phyloP scores from a whole-genome alignment of 257 asterid genomes.

The Leonotis leonurus region DNA sequence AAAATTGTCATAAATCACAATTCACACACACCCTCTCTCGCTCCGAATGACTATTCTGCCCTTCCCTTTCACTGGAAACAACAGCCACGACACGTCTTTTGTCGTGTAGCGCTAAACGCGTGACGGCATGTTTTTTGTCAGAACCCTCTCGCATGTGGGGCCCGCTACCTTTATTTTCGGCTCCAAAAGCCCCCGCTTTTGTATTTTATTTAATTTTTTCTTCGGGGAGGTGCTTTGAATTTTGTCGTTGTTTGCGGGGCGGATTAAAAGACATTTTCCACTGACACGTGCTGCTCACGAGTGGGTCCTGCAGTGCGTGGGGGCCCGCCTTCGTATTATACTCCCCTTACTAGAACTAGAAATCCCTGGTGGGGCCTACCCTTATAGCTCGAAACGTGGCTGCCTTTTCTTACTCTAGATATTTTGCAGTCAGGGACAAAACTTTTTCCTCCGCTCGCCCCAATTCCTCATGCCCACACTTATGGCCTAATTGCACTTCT shows the following conservation, averaged over 20 bases:
- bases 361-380: slow-evolving; percentile 12
- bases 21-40: too few relatives aligned
- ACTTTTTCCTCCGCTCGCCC: neutral
- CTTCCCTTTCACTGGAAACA: neutral
- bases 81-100: slow-evolving; percentile 23
- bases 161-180: slow-evolving; percentile 1
- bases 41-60: slow-evolving; percentile 20
- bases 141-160: slow-evolving; percentile 12
- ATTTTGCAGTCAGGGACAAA: neutral
- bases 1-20: too few relatives aligned
- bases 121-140: slow-evolving; percentile 49
- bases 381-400: slow-evolving; percentile 23
- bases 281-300: slow-evolving; percentile 26
- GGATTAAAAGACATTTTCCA: neutral
- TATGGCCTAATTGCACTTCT: neutral
- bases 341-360: neutral
- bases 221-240: slow-evolving; percentile 15
- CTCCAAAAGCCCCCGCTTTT: too few relatives aligned
- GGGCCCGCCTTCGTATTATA: too few relatives aligned
- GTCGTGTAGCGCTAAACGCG: slow-evolving; percentile 34
- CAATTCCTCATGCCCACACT: neutral
- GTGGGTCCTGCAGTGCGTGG: too few relatives aligned
- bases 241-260: slow-evolving; percentile 28
- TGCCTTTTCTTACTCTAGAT: neutral
- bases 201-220: neutral